Evolutionary conservation across 805 yeast genomes (phyloP), one percentile per base, ranked within the genome.

Genomic region (Saturnispora ahearnii): DNA sequence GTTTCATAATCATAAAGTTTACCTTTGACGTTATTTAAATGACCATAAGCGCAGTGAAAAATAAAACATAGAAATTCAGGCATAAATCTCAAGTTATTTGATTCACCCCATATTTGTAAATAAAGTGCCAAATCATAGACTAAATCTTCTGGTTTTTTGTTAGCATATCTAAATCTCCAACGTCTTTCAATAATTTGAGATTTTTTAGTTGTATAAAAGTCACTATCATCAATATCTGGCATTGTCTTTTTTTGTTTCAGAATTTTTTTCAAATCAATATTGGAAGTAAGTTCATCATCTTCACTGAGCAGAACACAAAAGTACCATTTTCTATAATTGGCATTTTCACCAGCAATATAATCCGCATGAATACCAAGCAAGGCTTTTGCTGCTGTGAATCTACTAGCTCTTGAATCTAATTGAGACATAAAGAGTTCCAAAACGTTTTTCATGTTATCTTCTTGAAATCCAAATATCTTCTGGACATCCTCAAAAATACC

Each of bases 261-360:
- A 79, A 53, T 77, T 66, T 61, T 78, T 80, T 56, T 78, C 78
- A 55, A 77, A 44, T 82, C 84, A 45, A 82, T 70, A 57, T 81
- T 84, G 45, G 77, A 81, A 52, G 80, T 50, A 15, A 65, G 51
- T 22, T 77, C 83, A 49, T 79, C 84, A 66, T 89, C 96, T 44
- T 84, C 66, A 56, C 83, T 89, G 34, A 84, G 69, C 65, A 82
- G 87, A 8, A 95, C 87, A 42, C 95, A 87, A 66, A 90, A 86
- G 64, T 81, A 88, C 98, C 98, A 91, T 65, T 86, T 88, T 60
- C 83, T 78, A 66, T 82, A 91, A 66, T 91, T 91, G 3, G 97
- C 78, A 52, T 81, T 72, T 45, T 82, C 87, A 15, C 98, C 97
- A 0, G 96, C 97, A 53, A 91, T 87, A 65, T 91, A 91, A 54